These are phyloP conservation scores for Nigrospora sphaerica DNA, from an alignment of 2,329 filamentous ascomycete species.

Conservation along the genomic window DNA sequence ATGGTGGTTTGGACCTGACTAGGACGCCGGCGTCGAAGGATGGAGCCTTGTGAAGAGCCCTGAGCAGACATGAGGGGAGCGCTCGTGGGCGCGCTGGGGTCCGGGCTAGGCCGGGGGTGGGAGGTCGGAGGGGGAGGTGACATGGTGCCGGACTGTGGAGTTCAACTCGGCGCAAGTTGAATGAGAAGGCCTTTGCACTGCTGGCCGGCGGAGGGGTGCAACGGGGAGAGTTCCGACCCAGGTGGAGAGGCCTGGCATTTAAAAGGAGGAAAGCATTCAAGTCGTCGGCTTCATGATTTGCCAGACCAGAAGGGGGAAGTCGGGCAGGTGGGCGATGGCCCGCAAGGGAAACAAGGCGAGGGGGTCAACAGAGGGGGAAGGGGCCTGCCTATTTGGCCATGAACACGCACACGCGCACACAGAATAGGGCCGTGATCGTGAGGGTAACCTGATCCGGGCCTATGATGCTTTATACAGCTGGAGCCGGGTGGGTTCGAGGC, in stretches of 20 bases:
- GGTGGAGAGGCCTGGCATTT: constrained; percentile 1
- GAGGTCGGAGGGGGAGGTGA: constrained; percentile 20
- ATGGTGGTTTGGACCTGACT: constrained; percentile 41
- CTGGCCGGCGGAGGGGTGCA: constrained; percentile 15
- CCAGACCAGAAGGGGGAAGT: too few relatives aligned
- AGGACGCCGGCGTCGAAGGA: constrained; percentile 35
- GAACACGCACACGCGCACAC: background rate
- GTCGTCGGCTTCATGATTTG: constrained; percentile 22
- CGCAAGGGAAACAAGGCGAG: constrained; percentile 5
- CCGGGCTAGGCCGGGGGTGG: constrained; percentile 21
- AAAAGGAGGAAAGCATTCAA: constrained; percentile 13
- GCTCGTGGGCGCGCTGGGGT: constrained; percentile 18
- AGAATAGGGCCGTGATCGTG: background rate
- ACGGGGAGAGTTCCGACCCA: constrained; percentile 10
- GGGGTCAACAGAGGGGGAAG: constrained; percentile 1
- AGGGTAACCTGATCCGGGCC: constrained; percentile 2
- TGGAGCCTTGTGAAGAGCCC: constrained; percentile 28
- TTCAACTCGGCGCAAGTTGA: constrained; percentile 15
- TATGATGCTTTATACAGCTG: constrained; percentile 7
- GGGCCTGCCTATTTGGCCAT: background rate
- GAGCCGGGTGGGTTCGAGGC: background rate
- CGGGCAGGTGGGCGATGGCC: too few relatives aligned
- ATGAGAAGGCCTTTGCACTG: constrained; percentile 8
- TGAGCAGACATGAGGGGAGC: constrained; percentile 36
- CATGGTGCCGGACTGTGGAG: constrained; percentile 22